Evolutionary conservation across 305 asterid genomes (phyloP).

Genomic region (Rubia peregrina): DNA sequence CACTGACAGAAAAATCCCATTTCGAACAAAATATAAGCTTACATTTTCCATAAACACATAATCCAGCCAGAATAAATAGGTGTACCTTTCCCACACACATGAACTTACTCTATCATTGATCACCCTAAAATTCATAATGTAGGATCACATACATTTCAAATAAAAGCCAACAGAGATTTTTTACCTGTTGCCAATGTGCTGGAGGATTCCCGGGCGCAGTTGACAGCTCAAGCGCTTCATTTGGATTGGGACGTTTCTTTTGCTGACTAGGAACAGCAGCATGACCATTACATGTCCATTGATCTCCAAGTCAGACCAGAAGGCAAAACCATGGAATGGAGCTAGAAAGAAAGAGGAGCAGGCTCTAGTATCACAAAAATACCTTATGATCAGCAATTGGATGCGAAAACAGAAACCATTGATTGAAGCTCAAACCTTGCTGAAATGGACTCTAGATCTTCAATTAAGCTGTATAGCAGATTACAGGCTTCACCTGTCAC

Average conservation of each 20-base stretch:
- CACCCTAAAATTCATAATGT: neutral
- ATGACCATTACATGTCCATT: conserved; percentile 36
- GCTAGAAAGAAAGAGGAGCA: conserved; percentile 43
- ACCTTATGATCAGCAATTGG: neutral
- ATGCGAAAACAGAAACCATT: conserved; percentile 29
- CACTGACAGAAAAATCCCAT: neutral
- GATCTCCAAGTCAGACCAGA: conserved; percentile 97
- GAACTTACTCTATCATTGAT: neutral
- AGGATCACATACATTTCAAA: neutral
- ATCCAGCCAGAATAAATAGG: neutral
- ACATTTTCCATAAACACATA: neutral
- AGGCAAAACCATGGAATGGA: conserved; percentile 92
- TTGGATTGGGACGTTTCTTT: conserved; percentile 74
- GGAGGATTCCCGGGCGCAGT: conserved; percentile 96
- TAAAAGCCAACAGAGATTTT: neutral
- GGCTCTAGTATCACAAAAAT: neutral
- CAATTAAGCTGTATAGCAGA: conserved; percentile 51
- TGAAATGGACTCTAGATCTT: conserved; percentile 61
- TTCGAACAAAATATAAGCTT: neutral
- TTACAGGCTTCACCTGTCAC: conserved; percentile 67
- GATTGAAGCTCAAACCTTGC: conserved; percentile 56
- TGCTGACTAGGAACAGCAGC: conserved; percentile 33
- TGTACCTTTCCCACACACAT: neutral
- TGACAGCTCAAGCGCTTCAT: conserved; percentile 64
- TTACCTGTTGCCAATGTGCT: conserved; percentile 97